Percentiles rank a stretch among this genome's conserved stretches.
These are phyloP conservation scores for Przewalskia tangutica DNA, from an alignment of 257 asterid genomes.

Conservation along the genomic window DNA sequence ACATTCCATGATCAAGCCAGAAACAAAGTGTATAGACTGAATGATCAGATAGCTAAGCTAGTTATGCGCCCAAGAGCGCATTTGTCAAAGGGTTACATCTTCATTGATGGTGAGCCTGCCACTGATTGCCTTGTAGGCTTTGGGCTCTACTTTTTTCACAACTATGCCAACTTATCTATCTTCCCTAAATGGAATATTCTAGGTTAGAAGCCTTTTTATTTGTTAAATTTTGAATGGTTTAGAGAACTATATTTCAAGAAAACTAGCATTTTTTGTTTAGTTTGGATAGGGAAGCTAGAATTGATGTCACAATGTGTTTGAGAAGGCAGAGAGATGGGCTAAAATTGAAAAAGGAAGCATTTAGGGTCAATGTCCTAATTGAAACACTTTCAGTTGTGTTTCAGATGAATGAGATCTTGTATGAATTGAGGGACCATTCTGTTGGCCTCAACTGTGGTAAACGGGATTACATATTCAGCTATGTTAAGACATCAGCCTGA, in stretches of 20 bases:
- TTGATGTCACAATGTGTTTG: conserved; percentile 70
- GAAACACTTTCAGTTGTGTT: conserved; percentile 95
- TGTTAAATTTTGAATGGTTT: neutral
- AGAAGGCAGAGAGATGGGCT: conserved; percentile 57
- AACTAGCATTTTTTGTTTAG: neutral
- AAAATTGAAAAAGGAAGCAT: conserved; percentile 77
- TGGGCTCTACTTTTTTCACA: conserved; percentile 32
- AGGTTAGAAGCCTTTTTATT: too few species aligned
- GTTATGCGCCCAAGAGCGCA: too few species aligned
- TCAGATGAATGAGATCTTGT: too few species aligned
- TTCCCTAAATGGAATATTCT: too few species aligned
- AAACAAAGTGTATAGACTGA: too few species aligned
- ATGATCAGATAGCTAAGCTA: too few species aligned
- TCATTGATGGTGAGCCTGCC: conserved; percentile 86
- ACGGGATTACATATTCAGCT: conserved; percentile 97
- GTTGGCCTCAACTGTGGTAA: conserved; percentile 37
- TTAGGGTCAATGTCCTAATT: conserved; percentile 79
- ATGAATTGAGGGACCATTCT: conserved; percentile 60
- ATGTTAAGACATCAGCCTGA: conserved; percentile 84
- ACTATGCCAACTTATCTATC: too few species aligned
- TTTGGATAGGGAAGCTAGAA: conserved; percentile 67
- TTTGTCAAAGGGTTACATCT: conserved; percentile 9
- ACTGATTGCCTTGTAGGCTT: conserved; percentile 72
- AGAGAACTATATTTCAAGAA: neutral
- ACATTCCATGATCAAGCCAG: too few species aligned